Evolutionary conservation across 1,284 basidiomycete species (phyloP), one percentile per base, ranked within the genome.

Genomic region (Schizopora paradoxa): DNA sequence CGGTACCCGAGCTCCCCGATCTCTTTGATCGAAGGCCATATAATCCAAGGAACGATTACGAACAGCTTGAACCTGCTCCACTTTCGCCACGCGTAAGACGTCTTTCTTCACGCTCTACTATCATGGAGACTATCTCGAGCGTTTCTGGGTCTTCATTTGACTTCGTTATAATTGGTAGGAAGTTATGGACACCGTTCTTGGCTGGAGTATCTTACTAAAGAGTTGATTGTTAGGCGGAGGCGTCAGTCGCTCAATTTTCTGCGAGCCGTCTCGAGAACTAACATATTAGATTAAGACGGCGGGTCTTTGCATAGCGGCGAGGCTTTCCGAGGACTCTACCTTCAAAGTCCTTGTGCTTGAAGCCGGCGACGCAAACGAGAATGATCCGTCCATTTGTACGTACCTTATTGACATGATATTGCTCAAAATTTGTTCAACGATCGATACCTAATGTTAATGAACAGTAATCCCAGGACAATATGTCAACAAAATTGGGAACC

Each of bases 291-390:
- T n/a, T n/a, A 32, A 57, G 56, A 51, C 72, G 4, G 63, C 66
- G 0, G 72, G 72, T 6, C 55, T 69, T 13, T 65, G 66, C 1
- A 57, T 76, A 3, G 74, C 74, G 6, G 61, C 60, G 26, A 62
- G 74, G 2, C 60, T 77, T 14, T 58, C 66, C 0, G 70, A 71
- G 45, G 66, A 76, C 48, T 50, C 65, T 0, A 49, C 54, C 14
- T 56, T 60, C 28, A 63, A 63, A 2, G 66, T 69, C n/a, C 55
- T 65, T 14, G 63, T 71, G 7, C 54, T 70, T n/a, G 68, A 70
- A 54, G 67, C 66, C 3, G 69, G 69, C 6, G 54, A 54, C 11
- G 57, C 56, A 10, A 61, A 64, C 39, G 34, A 65, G 11, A 55
- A 62, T 27, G 64, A 68, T 43, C 57, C 58, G 6, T 53, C 56